Evolutionary conservation across 768 basidiomycete species (phyloP).

Genomic region (Termitomyces sp.): DNA sequence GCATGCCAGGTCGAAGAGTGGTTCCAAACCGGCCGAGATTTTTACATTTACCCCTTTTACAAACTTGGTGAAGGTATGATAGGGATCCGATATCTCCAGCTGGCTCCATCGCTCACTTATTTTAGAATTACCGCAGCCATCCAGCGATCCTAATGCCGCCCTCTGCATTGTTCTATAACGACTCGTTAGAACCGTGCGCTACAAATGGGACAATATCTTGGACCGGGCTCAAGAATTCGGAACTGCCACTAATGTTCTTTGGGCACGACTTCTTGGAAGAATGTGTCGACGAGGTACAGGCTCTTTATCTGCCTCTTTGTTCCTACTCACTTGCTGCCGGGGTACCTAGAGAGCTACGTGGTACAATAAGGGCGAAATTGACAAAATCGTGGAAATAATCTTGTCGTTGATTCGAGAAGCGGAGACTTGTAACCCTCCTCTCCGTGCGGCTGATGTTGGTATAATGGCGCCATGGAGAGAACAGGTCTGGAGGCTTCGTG

Average conservation of each 20-base stretch:
- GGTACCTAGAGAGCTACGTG: conserved; percentile 38
- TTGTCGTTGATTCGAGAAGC: conserved; percentile 35
- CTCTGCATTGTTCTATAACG: conserved; percentile 50
- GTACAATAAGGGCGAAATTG: conserved; percentile 47
- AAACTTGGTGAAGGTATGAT: conserved; percentile 39
- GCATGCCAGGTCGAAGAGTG: conserved; percentile 12
- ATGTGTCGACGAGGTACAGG: conserved; percentile 41
- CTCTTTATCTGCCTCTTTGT: not conserved
- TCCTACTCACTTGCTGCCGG: not conserved
- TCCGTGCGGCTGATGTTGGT: conserved; percentile 39
- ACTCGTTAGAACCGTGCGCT: conserved; percentile 42
- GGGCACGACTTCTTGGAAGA: conserved; percentile 37
- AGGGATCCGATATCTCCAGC: not conserved
- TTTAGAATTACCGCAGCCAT: conserved; percentile 46
- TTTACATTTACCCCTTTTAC: conserved; percentile 29
- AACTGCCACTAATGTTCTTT: conserved; percentile 42
- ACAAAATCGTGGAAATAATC: conserved; percentile 33
- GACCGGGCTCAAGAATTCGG: conserved; percentile 34
- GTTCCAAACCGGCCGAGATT: not conserved
- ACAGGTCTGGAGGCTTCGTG: conserved; percentile 49
- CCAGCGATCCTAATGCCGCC: conserved; percentile 53
- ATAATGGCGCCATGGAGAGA: conserved; percentile 52
- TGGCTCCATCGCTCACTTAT: not conserved
- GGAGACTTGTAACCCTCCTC: conserved; percentile 32
- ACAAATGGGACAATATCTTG: conserved; percentile 38